Conservation (phyloP, 2,329 filamentous ascomycete species). For the Aquanectria penicillioides region DNA sequence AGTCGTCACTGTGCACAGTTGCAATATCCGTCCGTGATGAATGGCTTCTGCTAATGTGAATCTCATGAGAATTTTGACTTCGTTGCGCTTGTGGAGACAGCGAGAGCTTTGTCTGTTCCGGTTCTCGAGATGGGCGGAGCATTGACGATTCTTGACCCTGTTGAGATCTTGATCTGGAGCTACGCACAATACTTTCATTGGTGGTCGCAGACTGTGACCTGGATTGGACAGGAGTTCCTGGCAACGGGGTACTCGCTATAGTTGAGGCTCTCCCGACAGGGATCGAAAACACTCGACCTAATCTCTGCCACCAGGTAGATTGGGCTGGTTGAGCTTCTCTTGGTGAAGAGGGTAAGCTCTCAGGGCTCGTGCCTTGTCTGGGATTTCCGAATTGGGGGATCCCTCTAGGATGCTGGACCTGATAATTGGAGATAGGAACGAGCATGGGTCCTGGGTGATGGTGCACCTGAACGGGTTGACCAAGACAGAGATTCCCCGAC, state of each 20-base stretch:
- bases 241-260: constrained; percentile 42
- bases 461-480: background rate
- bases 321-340: constrained; percentile 24
- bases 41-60: too few species aligned
- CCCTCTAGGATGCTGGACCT: background rate
- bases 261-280: constrained; percentile 49
- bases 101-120: too few species aligned
- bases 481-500: constrained; percentile 2
- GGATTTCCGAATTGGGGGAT: background rate
- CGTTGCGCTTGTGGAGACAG: too few species aligned
- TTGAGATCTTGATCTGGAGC: background rate
- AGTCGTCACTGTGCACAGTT: constrained; percentile 52
- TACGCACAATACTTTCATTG: background rate
- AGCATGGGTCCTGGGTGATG: constrained; percentile 16
- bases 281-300: constrained; percentile 41
- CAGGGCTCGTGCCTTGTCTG: background rate
- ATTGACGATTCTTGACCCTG: too few species aligned
- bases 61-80: background rate
- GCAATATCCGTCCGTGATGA: constrained; percentile 45
- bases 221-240: constrained; percentile 22
- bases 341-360: background rate
- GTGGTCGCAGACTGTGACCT: background rate
- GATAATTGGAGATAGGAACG: background rate
- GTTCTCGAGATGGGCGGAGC: too few species aligned
- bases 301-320: constrained; percentile 41